Percentiles rank a stretch among this genome's conserved stretches.
phyloP scores from a whole-genome alignment of 805 yeast species.

The Barnettozyma botsteinii region DNA sequence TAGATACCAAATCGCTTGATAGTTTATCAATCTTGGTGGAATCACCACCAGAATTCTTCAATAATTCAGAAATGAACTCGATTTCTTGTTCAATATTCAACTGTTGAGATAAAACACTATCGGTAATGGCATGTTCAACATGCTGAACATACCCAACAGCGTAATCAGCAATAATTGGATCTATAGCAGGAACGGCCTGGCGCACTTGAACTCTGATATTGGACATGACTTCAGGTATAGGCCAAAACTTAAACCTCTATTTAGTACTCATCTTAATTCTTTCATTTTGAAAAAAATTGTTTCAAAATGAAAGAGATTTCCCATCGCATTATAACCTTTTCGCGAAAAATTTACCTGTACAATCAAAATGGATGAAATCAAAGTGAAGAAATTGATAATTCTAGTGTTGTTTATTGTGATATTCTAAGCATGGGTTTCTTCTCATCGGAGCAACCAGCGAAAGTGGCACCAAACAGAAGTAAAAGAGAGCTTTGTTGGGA shows the following conservation, averaged over 20 bases:
- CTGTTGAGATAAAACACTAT: slow-evolving; percentile 73
- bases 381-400: too few species aligned
- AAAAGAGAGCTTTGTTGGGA: slow-evolving; percentile 86
- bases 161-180: slow-evolving; percentile 80
- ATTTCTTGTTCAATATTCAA: slow-evolving; percentile 66
- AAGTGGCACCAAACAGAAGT: slow-evolving; percentile 52
- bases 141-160: slow-evolving; percentile 89
- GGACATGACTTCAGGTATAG: slow-evolving; percentile 30
- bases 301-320: too few species aligned
- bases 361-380: too few species aligned
- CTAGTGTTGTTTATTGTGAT: too few species aligned
- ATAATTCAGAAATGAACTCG: slow-evolving; percentile 54
- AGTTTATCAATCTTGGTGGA: slow-evolving; percentile 47
- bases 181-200: slow-evolving; percentile 81
- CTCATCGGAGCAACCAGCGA: slow-evolving; percentile 23
- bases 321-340: too few species aligned
- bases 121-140: slow-evolving; percentile 70
- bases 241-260: too few species aligned
- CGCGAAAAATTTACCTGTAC: too few species aligned
- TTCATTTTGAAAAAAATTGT: too few species aligned
- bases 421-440: slow-evolving; percentile 34
- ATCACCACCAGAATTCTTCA: slow-evolving; percentile 81
- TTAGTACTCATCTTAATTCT: too few species aligned
- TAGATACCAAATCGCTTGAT: slow-evolving; percentile 39
- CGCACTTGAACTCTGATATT: slow-evolving; percentile 56